Base-by-base conservation (phyloP, 2,329 filamentous ascomycete genomes). In the Botrytis deweyae region DNA sequence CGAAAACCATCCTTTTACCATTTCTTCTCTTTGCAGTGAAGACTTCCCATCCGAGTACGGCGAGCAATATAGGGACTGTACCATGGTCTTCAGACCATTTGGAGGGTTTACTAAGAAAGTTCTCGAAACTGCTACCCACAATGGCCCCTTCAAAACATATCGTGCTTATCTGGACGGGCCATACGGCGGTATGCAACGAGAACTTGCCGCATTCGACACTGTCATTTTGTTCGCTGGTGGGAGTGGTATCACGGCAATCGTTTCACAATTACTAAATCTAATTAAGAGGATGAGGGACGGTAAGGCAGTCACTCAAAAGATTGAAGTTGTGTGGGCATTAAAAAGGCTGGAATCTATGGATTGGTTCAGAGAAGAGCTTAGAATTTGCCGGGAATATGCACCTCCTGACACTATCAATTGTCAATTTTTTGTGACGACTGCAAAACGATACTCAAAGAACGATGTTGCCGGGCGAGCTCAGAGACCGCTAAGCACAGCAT, bases 221-320 rank as follows among this genome's bases (percentile, higher is more conserved):
- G 94, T 96, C 72, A 91, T 98, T 58, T 88, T 98, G 72, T 94
- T 98, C 79, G 95, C 95, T 0, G 96, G 96, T 67, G 96, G 96
- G 62, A 97, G 94, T 77, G 95, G 95, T 40, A 96, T 98, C 80
- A 98, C 96, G 0, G 94, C 95, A 14, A 89, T 98, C 74, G 93
- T 97, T 81, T 97, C 93, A 14, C 94, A 98, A 81, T 86, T 98
- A 3, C 87, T 98, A 36, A 93, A 97, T 77, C 86, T 98, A n/a
- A 97, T 98, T 84, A 98, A 97, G 84, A 91, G 94, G 74, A 97
- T 98, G 92, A 91, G 94, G 74, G 95, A 97, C 80, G 93, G 94
- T 68, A 97, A 97, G 82, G 95, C 95, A 49, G 93, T 97, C 63
- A 98, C 95, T 2, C 93, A 92, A 81, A 93, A 92, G 76, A 92